Percentiles rank a stretch among this genome's conserved stretches.
phyloP scores from a whole-genome alignment of 768 basidiomycete genomes.

The Mycena vitilis region DNA sequence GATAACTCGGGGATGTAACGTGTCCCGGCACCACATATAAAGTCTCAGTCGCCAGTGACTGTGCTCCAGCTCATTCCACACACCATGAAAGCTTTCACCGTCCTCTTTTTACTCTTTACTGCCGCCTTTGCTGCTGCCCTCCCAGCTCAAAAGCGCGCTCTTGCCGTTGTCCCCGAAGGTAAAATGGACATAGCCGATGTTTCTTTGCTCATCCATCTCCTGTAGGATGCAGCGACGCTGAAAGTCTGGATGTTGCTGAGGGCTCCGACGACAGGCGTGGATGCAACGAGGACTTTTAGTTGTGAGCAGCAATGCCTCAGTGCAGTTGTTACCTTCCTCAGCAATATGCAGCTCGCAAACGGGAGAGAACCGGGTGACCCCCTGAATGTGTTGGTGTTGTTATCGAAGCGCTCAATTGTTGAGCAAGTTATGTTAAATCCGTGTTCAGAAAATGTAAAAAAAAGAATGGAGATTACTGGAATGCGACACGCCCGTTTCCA shows the following conservation, averaged over 20 bases:
- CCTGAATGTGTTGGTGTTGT: no score
- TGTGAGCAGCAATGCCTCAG: no score
- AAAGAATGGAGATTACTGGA: no score
- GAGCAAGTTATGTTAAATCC: no score
- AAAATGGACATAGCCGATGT: neutral
- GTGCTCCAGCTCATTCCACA: neutral
- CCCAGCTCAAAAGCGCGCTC: neutral
- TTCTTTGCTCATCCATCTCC: neutral
- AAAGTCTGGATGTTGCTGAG: neutral
- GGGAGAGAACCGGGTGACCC: no score
- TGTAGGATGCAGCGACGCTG: neutral
- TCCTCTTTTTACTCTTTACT: neutral
- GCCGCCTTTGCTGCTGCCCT: neutral
- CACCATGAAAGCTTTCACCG: conserved; percentile 1
- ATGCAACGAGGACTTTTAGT: neutral
- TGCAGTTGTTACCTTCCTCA: no score
- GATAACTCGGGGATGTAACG: no score
- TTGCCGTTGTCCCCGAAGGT: neutral
- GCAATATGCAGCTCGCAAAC: no score
- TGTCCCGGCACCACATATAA: neutral
- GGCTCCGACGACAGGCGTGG: neutral
- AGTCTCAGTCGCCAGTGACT: no score
- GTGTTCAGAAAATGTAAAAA: no score
- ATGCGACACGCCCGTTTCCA: no score
- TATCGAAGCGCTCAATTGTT: no score